A percentile compares a stretch with the other conserved stretches of the same genome.
These are phyloP conservation scores for Cladophialophora exuberans DNA, from an alignment of 2,329 filamentous ascomycete genomes.

Conservation along the genomic window DNA sequence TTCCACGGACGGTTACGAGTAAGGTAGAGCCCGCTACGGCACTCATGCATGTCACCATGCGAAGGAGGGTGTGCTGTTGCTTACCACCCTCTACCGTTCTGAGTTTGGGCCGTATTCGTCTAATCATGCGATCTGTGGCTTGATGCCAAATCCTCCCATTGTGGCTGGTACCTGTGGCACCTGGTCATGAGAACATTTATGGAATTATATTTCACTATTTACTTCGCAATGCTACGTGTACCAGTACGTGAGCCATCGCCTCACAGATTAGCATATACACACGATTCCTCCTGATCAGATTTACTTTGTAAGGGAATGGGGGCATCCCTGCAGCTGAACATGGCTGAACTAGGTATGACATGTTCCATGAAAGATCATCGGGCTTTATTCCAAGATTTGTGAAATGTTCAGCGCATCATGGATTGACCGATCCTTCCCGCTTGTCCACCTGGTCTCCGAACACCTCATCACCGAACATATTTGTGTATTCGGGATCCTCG, in stretches of 20 bases:
- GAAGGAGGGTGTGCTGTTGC: constrained; percentile 2
- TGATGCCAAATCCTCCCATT: background rate
- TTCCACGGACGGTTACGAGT: background rate
- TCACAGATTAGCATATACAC: no score
- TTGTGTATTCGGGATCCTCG: no score
- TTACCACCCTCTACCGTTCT: constrained; percentile 12
- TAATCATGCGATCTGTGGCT: background rate
- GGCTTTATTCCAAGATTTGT: no score
- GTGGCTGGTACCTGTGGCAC: constrained; percentile 8
- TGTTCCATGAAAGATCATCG: no score
- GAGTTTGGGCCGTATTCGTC: background rate
- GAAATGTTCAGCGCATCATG: background rate
- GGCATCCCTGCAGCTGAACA: background rate
- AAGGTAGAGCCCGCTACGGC: background rate
- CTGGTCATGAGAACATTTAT: background rate
- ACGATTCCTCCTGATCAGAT: background rate
- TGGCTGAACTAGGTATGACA: background rate
- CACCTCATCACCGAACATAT: background rate
- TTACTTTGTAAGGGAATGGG: background rate
- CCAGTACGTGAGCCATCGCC: no score
- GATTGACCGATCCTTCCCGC: no score
- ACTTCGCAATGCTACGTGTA: no score
- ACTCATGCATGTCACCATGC: constrained; percentile 6
- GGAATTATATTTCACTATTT: no score
- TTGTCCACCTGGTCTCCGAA: background rate